Evolutionary conservation across 305 asterid species (phyloP), one percentile per base, ranked within the genome.

Genomic region (Fraxinus paxiana): DNA sequence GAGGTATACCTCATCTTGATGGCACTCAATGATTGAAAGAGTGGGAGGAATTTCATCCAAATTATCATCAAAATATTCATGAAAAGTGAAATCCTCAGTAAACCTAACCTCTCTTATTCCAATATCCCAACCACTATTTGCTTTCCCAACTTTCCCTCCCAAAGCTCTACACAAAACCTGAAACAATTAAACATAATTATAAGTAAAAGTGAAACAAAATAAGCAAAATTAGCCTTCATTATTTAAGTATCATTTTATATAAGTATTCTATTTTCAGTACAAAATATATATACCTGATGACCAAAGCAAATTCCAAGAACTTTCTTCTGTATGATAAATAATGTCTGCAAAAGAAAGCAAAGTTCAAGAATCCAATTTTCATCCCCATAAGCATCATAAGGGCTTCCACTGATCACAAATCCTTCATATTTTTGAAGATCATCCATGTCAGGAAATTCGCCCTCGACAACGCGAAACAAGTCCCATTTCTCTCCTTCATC

Each of bases 261-360:
- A 73, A 38, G 9, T 9, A 34, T 8, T 35, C 17, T 35, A 18
- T 31, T 18, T 33, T n/a, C 76, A 72, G 46, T 41, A 15, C 59
- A 70, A 38, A 38, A 34, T 28, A 73, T 24, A 1, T 37, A n/a
- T 72, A 93, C 97, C 89, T 94, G 98, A 74, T 90, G 96, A 18
- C 97, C 98, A 54, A 93, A 93, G 88, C 97, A 93, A 82, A 93
- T 84, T 56, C 98, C 98, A 75, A 93, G 92, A 77, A 92, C 83
- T 82, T 90, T 93, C 91, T 89, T 92, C 78, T 90, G 89, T 95
- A 92, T 89, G 77, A 83, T 77, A 76, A 85, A 84, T 81, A 94
- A 67, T 13, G 90, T 85, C 41, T 88, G 89, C 80, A 94, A 56
- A 46, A 92, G 92, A 80, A 83, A 15, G 81, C 93, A 89, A 54